These are phyloP conservation scores for Yamadazyma atlantica DNA, from an alignment of 1,139 yeast species.

Conservation along the genomic window DNA sequence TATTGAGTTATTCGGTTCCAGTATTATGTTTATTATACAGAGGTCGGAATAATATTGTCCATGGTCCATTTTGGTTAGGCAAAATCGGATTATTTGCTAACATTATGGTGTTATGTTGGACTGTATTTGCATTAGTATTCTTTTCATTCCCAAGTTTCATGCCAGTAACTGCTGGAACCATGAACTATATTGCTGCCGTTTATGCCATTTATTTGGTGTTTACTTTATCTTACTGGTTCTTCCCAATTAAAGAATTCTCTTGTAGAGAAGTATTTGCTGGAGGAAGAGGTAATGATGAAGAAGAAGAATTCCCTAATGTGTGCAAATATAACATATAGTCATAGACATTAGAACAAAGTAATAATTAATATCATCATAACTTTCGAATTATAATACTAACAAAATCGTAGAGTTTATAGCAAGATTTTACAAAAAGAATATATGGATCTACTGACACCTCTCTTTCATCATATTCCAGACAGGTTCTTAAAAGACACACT, in stretches of 20 bases:
- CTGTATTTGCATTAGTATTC: conserved; percentile 40
- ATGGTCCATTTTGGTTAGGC: conserved; percentile 53
- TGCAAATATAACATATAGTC: conserved; percentile 28
- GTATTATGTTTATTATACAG: conserved; percentile 28
- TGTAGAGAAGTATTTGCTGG: conserved; percentile 47
- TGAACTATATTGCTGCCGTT: conserved; percentile 48
- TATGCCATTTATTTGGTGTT: conserved; percentile 33
- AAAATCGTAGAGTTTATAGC: neutral
- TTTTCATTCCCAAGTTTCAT: conserved; percentile 43
- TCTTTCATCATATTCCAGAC: conserved; percentile 53
- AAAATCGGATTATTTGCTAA: conserved; percentile 22
- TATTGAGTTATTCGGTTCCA: conserved; percentile 37
- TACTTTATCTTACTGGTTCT: conserved; percentile 36
- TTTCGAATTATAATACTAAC: no score
- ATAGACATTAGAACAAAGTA: no score
- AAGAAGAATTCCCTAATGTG: conserved; percentile 48
- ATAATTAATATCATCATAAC: no score
- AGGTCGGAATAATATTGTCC: conserved; percentile 38
- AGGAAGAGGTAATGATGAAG: conserved; percentile 42
- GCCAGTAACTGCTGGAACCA: conserved; percentile 46
- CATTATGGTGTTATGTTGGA: conserved; percentile 27
- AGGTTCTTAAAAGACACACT: conserved; percentile 49
- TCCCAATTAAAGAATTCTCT: conserved; percentile 38
- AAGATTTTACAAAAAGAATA: conserved; percentile 17
- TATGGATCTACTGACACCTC: conserved; percentile 56